Conservation (phyloP, 2,329 filamentous ascomycete genomes). For the Verticillium dahliae region DNA sequence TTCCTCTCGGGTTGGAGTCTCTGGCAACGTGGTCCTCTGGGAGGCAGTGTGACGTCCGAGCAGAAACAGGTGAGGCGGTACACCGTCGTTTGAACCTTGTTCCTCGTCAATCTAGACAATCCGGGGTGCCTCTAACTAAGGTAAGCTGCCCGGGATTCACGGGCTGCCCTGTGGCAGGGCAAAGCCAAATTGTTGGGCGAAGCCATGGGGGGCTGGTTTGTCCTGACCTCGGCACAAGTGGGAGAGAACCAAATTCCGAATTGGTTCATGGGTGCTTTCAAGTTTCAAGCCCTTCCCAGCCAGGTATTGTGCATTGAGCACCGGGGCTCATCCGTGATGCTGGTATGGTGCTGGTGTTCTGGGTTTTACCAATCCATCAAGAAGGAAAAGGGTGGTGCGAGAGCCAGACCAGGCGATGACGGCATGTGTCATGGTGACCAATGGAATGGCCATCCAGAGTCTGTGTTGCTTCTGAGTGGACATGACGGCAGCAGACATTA, state of each 20-base stretch:
- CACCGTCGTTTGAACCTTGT: background rate
- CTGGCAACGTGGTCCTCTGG: background rate
- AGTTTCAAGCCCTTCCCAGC: too few relatives aligned
- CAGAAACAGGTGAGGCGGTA: background rate
- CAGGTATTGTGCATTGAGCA: too few relatives aligned
- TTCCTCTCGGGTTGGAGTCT: background rate
- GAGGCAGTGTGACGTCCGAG: background rate
- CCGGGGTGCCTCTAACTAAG: background rate
- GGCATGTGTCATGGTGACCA: background rate
- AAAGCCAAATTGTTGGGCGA: background rate
- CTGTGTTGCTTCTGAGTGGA: background rate
- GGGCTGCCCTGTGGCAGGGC: background rate
- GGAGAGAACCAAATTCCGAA: too few relatives aligned
- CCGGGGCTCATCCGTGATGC: background rate
- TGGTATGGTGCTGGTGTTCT: background rate
- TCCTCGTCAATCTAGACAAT: background rate
- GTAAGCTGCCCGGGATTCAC: background rate
- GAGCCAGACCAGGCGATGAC: background rate
- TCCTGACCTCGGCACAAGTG: background rate
- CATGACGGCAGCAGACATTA: background rate
- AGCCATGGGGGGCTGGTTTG: background rate
- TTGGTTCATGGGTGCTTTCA: too few relatives aligned
- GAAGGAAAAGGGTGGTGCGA: background rate
- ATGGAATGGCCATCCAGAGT: background rate
- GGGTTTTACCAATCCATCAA: background rate